Evolutionary conservation across 176 grass and related monocot genomes (phyloP), one percentile per base, ranked within the genome.

Genomic region (Carex littledalei): DNA sequence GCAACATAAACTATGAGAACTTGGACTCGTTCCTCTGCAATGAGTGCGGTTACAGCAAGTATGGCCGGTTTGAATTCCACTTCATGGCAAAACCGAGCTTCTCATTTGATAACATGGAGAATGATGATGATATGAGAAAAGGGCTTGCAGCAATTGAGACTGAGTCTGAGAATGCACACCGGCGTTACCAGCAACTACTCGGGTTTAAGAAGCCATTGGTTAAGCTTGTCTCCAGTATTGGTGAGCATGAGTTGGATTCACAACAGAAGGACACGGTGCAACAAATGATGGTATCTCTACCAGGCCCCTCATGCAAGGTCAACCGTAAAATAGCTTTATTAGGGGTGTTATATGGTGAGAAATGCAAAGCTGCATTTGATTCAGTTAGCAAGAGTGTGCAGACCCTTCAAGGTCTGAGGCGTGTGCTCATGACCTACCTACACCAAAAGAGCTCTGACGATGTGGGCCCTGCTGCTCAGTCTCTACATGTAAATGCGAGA

Each of bases 61-160:
- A 94, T 91, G 95, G 95, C n/a, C 95, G 95, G 85, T 98, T 98
- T 90, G 95, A 98, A 82, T 98, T 98, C 84, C 91, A 98, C 86
- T 98, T 98, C 86, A 98, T 93, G 95, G 95, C 93, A 84, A 98
- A 94, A 84, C 95, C 93, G 59, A 98, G 93, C 78, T 98, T 98
- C 69, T 98, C 88, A 22, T 98, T 98, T 91, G 95, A 98, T 84
- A 94, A 90, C 85, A 98, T 98, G 92, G 95, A 98, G 90, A 98
- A 94, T 81, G 95, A 98, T 72, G 93, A 98, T 6, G 95, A 98
- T 65, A 94, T 98, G 95, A 92, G 87, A 89, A 98, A 98, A 93
- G 95, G 95, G 64, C 91, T 98, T 80, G 67, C 89, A 81, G 95
- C 95, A 86, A 98, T 98, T 85, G 95, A 98, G 70, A 90, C 89